Percentiles rank a stretch among this genome's conserved stretches.
phyloP scores from a whole-genome alignment of 225 moss, liverwort and hornwort species.

The Thuidium tamariscinum region DNA sequence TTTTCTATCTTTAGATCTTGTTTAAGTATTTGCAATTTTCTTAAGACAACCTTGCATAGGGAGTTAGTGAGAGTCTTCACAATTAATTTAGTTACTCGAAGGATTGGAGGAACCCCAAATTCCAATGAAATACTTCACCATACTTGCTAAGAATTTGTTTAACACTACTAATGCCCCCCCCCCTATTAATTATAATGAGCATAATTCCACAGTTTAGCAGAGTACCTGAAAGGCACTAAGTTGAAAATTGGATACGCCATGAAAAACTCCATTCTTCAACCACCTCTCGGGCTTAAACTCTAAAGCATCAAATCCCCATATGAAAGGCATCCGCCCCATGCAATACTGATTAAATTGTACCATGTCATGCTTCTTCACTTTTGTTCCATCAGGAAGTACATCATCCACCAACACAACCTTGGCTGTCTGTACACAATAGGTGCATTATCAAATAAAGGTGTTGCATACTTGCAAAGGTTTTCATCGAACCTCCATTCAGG shows the following conservation, averaged over 20 bases:
- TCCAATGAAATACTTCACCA: not conserved
- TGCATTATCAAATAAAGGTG: not conserved
- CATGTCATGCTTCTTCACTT: conserved; percentile 24
- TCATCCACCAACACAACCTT: conserved; percentile 30
- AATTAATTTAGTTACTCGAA: not conserved
- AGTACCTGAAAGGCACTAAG: conserved; percentile 57
- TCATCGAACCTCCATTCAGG: not conserved
- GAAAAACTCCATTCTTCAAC: conserved; percentile 53
- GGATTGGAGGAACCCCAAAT: not conserved
- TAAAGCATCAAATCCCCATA: conserved; percentile 72
- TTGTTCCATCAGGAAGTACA: conserved; percentile 53
- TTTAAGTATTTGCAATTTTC: not conserved
- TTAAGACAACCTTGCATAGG: not conserved
- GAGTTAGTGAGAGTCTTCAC: not conserved
- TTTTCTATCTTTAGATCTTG: not conserved
- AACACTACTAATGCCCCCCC: not conserved
- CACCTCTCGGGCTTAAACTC: conserved; percentile 78
- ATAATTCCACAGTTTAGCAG: not conserved
- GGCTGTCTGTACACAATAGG: conserved; percentile 19
- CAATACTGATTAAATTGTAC: conserved; percentile 42
- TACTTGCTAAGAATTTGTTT: not conserved
- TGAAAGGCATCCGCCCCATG: conserved; percentile 61
- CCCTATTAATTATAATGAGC: not conserved
- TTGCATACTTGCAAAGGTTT: not conserved
- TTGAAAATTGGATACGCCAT: conserved; percentile 47